Conservation (phyloP, 176 grass and related monocot genomes). For the Paspalum notatum region DNA sequence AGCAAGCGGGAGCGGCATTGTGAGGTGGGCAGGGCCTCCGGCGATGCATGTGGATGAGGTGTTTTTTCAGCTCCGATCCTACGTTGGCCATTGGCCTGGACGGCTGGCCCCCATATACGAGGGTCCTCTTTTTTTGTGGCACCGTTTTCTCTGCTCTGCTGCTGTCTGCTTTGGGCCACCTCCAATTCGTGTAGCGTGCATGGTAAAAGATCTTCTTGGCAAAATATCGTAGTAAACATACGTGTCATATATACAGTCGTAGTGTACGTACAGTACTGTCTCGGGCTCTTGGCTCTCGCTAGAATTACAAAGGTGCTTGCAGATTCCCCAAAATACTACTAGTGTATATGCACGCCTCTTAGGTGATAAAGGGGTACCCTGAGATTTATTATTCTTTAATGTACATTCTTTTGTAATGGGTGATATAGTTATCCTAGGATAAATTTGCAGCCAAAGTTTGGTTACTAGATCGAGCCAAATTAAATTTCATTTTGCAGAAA, state of each 20-base stretch:
- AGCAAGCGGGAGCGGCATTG: constrained; percentile 33
- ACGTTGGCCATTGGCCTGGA: neutral
- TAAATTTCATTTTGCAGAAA: too few relatives aligned
- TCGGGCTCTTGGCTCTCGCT: neutral
- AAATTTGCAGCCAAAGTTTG: too few relatives aligned
- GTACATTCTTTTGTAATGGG: too few relatives aligned
- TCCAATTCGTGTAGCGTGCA: neutral
- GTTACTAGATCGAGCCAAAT: too few relatives aligned
- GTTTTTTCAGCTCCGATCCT: constrained; percentile 22
- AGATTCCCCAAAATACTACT: too few relatives aligned
- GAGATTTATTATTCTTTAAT: too few relatives aligned
- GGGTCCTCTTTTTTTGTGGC: neutral
- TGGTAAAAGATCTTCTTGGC: neutral
- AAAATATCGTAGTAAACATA: neutral
- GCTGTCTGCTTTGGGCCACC: neutral
- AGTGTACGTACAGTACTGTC: neutral
- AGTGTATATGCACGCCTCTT: too few relatives aligned
- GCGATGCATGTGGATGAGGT: constrained; percentile 51
- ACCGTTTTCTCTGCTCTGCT: neutral
- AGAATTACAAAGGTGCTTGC: neutral
- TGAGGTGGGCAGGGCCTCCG: constrained; percentile 45
- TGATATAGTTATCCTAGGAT: too few relatives aligned
- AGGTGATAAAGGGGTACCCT: too few relatives aligned
- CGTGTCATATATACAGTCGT: neutral
- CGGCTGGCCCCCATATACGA: too few relatives aligned